Evolutionary conservation across 108 stramenopile species (phyloP).

Genomic region (Epipyxis sp.): DNA sequence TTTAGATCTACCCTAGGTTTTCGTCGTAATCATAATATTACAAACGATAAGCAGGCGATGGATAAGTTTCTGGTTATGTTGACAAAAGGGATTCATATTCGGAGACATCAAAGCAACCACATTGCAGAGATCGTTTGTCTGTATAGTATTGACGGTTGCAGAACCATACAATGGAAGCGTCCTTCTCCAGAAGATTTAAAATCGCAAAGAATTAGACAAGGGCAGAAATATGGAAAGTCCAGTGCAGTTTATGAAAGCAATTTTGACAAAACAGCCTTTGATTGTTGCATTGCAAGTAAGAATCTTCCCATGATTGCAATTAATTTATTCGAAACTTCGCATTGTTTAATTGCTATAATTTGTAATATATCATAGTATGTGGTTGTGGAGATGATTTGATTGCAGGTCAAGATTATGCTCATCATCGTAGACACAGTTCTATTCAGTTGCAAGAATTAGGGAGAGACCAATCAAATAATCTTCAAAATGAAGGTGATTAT

Average conservation of each 20-base stretch:
- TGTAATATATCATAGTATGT: too few relatives aligned
- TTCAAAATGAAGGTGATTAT: too few relatives aligned
- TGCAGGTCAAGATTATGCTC: neutral
- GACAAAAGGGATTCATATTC: slow-evolving; percentile 32
- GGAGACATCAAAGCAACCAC: slow-evolving; percentile 38
- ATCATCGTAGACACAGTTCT: too few relatives aligned
- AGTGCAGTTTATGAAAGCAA: too few relatives aligned
- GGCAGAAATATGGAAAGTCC: too few relatives aligned
- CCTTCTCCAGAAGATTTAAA: neutral
- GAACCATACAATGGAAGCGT: slow-evolving; percentile 32
- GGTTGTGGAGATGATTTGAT: slow-evolving; percentile 19
- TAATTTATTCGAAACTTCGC: too few relatives aligned
- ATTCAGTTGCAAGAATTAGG: too few relatives aligned
- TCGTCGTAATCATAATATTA: neutral
- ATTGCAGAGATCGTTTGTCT: slow-evolving; percentile 37
- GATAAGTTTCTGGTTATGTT: slow-evolving; percentile 36
- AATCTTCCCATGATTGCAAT: too few relatives aligned
- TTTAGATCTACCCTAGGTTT: neutral
- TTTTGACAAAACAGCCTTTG: neutral
- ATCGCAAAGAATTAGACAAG: neutral
- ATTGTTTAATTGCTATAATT: too few relatives aligned
- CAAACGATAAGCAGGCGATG: neutral
- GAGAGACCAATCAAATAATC: too few relatives aligned
- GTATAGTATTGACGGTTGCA: slow-evolving; percentile 35
- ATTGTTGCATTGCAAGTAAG: neutral